Conservation (phyloP, 345 rosid genomes). For the Eucalyptus tenuipes region DNA sequence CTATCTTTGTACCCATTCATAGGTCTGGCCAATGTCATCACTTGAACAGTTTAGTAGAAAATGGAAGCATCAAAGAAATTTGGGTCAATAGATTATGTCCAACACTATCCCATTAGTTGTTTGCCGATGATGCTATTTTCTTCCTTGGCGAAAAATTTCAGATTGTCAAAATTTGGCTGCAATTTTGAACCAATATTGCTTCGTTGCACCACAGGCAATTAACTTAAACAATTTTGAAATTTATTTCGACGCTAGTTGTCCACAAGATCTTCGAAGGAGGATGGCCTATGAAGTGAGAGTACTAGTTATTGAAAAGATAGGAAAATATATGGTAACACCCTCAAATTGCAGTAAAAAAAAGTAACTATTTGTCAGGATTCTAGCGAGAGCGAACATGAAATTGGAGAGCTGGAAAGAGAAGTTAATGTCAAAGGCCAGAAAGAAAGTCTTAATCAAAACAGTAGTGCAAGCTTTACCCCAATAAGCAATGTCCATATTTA, state of each 20-base stretch:
- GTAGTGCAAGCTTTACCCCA: not conserved
- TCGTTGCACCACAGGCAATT: rapidly evolving
- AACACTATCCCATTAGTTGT: not conserved
- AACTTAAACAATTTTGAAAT: not conserved
- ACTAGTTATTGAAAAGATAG: too few relatives aligned
- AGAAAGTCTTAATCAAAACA: not conserved
- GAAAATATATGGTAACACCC: not conserved
- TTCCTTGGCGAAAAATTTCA: not conserved
- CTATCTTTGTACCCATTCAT: not conserved
- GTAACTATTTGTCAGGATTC: not conserved
- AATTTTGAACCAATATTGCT: not conserved
- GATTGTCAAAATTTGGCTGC: not conserved
- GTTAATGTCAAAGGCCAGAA: not conserved
- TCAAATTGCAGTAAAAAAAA: not conserved
- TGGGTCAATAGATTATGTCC: not conserved
- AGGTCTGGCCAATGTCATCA: not conserved
- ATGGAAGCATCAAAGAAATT: not conserved
- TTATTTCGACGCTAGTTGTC: not conserved
- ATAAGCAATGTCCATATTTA: not conserved
- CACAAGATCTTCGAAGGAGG: not conserved
- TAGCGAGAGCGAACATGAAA: not conserved
- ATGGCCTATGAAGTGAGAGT: not conserved
- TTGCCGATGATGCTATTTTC: not conserved
- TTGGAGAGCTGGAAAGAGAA: not conserved
- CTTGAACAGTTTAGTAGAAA: not conserved